phyloP scores from a whole-genome alignment of 2,329 filamentous ascomycete species.

The Beauveria australis region DNA sequence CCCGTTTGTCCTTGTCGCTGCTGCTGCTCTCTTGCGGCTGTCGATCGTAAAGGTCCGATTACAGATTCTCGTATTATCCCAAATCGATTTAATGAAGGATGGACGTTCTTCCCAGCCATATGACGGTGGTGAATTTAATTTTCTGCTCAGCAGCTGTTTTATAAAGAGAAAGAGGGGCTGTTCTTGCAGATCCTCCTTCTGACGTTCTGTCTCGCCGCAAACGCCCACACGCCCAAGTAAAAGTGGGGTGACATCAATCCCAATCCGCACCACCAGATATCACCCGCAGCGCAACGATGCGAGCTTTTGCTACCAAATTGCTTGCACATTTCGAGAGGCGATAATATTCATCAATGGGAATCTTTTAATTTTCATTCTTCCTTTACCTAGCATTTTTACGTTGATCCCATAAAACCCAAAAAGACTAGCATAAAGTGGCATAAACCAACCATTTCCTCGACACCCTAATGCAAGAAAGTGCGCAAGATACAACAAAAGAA shows the following conservation, averaged over 20 bases:
- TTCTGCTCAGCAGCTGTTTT: background rate
- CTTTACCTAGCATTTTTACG: constrained; percentile 26
- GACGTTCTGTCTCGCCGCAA: background rate
- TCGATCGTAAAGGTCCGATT: background rate
- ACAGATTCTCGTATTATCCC: background rate
- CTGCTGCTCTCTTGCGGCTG: background rate
- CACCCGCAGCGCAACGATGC: background rate
- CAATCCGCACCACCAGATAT: background rate
- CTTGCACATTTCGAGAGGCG: background rate
- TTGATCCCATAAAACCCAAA: constrained; percentile 29
- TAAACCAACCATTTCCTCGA: constrained; percentile 38
- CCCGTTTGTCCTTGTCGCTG: background rate
- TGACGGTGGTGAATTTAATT: background rate
- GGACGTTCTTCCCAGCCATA: background rate
- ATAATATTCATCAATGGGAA: constrained; percentile 18
- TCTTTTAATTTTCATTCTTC: constrained; percentile 27
- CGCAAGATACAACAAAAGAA: constrained; percentile 35
- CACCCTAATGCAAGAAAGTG: constrained; percentile 42
- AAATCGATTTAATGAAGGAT: background rate
- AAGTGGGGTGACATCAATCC: constrained; percentile 25
- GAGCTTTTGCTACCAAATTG: background rate
- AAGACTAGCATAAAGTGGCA: constrained; percentile 26
- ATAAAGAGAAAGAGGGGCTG: background rate
- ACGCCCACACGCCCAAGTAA: constrained; percentile 11
- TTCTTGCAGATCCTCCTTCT: constrained; percentile 8